Evolutionary conservation across 2,329 filamentous ascomycete species (phyloP).

Genomic region (Alternaria triticina): DNA sequence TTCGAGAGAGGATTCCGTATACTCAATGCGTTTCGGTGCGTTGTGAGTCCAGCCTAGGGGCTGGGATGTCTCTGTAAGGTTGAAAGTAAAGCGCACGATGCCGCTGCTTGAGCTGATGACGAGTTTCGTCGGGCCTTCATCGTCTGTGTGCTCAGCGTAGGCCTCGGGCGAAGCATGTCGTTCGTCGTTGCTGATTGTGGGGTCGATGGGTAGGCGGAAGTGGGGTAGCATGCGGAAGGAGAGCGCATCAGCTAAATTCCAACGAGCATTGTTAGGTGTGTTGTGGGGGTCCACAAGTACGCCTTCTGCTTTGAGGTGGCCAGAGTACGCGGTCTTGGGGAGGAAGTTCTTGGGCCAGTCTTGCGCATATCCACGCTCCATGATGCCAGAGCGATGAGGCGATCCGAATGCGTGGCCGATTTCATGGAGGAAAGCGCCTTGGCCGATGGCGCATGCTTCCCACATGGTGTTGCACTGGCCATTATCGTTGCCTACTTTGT

Average conservation of each 20-base stretch:
- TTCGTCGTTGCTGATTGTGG: constrained; percentile 8
- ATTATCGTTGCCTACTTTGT: constrained; percentile 38
- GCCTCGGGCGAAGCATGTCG: constrained; percentile 13
- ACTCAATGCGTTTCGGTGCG: constrained; percentile 22
- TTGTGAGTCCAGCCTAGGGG: constrained; percentile 17
- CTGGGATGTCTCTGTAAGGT: constrained; percentile 18
- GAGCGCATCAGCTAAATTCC: constrained; percentile 44
- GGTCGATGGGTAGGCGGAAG: constrained; percentile 38
- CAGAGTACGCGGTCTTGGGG: constrained; percentile 26
- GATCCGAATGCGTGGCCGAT: constrained; percentile 49
- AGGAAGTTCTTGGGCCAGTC: constrained; percentile 55
- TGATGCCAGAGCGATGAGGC: constrained; percentile 39
- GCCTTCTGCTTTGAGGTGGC: neutral
- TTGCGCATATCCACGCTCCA: constrained; percentile 34
- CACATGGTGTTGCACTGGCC: constrained; percentile 53
- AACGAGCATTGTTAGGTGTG: constrained; percentile 34
- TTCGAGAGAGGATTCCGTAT: constrained; percentile 37
- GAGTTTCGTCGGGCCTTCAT: constrained; percentile 22
- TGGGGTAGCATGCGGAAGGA: constrained; percentile 31
- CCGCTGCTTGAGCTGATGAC: constrained; percentile 29
- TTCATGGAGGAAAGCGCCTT: constrained; percentile 47
- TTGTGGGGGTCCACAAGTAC: constrained; percentile 11
- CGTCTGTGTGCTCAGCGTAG: constrained; percentile 15
- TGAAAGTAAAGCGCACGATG: constrained; percentile 40
- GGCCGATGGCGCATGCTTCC: constrained; percentile 54